Conservation (phyloP, 1,139 yeast genomes). For the Torulaspora pretoriensis region DNA sequence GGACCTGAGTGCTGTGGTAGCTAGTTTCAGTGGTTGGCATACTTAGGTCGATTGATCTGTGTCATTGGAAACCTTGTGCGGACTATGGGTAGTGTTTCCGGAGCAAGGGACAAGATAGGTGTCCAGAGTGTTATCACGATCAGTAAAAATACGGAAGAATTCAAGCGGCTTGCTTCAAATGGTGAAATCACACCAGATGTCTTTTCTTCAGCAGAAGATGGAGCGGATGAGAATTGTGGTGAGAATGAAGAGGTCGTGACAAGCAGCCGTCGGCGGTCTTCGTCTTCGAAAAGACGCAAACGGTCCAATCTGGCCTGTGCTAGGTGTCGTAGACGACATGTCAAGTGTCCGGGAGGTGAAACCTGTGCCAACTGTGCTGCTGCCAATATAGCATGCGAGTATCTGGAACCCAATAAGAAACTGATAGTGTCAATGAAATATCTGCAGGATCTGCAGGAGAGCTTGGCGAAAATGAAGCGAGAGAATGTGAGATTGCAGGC, state of each 20-base stretch:
- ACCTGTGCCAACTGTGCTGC: constrained; percentile 66
- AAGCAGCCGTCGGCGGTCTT: neutral
- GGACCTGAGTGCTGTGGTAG: too few species aligned
- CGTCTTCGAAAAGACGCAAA: constrained; percentile 14
- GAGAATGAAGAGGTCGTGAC: constrained; percentile 7
- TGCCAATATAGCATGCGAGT: constrained; percentile 63
- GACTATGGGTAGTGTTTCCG: too few species aligned
- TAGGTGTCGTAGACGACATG: constrained; percentile 70
- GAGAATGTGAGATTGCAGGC: constrained; percentile 57
- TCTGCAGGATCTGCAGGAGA: constrained; percentile 63
- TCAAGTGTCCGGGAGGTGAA: constrained; percentile 77
- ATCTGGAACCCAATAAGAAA: constrained; percentile 72
- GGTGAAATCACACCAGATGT: too few species aligned
- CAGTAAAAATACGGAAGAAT: too few species aligned
- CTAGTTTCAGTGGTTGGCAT: too few species aligned
- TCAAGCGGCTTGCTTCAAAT: too few species aligned
- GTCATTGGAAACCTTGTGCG: too few species aligned
- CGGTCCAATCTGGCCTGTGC: constrained; percentile 45
- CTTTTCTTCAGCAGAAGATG: neutral
- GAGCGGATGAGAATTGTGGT: constrained; percentile 1
- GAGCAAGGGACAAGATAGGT: too few species aligned
- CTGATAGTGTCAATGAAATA: constrained; percentile 75
- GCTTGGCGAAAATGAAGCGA: constrained; percentile 45
- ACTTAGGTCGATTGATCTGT: too few species aligned
- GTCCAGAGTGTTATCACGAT: too few species aligned